These are phyloP conservation scores for Plantago major DNA, from an alignment of 257 asterid genomes.

Conservation along the genomic window DNA sequence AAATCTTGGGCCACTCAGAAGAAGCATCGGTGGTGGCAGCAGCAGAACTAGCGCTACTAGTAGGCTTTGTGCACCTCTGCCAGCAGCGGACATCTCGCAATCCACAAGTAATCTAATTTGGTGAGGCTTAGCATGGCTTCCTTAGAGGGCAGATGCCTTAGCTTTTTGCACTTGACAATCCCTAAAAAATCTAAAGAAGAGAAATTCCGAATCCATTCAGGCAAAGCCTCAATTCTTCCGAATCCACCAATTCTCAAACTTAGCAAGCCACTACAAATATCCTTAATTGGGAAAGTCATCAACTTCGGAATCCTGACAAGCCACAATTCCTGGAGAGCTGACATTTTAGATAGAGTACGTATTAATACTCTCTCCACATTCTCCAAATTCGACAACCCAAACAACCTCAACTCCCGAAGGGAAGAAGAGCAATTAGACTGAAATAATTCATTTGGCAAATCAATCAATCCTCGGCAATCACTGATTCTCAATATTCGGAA, in stretches of 20 bases:
- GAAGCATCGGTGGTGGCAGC: constrained; percentile 11
- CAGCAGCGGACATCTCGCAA: background rate
- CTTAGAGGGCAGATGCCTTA: background rate
- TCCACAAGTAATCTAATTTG: background rate
- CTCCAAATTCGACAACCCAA: no score
- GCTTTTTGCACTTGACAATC: background rate
- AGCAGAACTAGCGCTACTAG: background rate
- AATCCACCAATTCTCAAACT: background rate
- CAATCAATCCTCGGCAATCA: background rate
- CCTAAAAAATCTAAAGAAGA: background rate
- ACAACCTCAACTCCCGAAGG: no score
- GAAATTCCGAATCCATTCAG: background rate
- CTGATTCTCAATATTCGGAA: background rate
- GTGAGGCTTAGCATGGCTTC: constrained; percentile 18
- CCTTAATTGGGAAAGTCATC: background rate
- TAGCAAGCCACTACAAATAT: background rate
- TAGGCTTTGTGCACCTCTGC: no score
- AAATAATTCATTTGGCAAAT: constrained; percentile 13
- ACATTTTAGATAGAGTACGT: no score
- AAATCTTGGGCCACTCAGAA: constrained; percentile 9
- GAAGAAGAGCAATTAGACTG: constrained; percentile 3
- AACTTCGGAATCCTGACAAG: background rate
- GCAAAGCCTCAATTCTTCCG: background rate
- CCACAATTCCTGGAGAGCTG: no score
- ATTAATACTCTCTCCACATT: no score